phyloP scores from a whole-genome alignment of 768 basidiomycete genomes.

The Galerina sulciceps region DNA sequence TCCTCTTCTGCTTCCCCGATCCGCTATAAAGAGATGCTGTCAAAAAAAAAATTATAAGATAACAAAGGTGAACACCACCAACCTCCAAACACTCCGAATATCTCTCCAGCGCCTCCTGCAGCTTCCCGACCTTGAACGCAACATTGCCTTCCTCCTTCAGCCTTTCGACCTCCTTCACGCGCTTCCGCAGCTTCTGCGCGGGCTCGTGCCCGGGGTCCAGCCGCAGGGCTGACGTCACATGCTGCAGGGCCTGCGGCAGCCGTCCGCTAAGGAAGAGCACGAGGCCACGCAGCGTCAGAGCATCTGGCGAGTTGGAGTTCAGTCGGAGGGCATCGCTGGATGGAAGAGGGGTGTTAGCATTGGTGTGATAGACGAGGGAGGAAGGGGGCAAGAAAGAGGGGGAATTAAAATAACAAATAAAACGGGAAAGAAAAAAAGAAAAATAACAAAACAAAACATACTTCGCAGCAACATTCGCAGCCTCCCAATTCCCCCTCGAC shows the following conservation, averaged over 20 bases:
- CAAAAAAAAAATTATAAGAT: background rate
- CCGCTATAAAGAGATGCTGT: slow-evolving; percentile 40
- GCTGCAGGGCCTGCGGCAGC: slow-evolving; percentile 72
- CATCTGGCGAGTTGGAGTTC: slow-evolving; percentile 77
- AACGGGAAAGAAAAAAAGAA: background rate
- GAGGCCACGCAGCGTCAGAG: slow-evolving; percentile 76
- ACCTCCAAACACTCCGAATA: slow-evolving; percentile 79
- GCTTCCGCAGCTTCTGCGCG: slow-evolving; percentile 73
- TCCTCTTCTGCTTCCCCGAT: slow-evolving; percentile 74
- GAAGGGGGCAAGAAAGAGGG: slow-evolving; percentile 1
- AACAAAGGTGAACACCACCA: slow-evolving; percentile 17
- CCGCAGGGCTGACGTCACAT: slow-evolving; percentile 71
- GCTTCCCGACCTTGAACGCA: slow-evolving; percentile 66
- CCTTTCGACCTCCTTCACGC: slow-evolving; percentile 82
- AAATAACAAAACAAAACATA: slow-evolving; percentile 38
- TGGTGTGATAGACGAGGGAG: background rate
- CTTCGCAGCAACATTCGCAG: slow-evolving; percentile 78
- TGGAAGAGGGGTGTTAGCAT: too few species aligned
- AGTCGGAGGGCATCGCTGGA: slow-evolving; percentile 75
- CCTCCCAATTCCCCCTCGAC: slow-evolving; percentile 70
- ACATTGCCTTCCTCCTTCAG: slow-evolving; percentile 86
- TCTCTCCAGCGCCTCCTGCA: slow-evolving; percentile 65
- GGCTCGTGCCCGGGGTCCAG: slow-evolving; percentile 77
- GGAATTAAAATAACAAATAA: background rate
- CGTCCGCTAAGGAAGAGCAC: slow-evolving; percentile 77